Evolutionary conservation across 371 early-diverging fungal species (phyloP).

Genomic region (Funneliformis caledonium): DNA sequence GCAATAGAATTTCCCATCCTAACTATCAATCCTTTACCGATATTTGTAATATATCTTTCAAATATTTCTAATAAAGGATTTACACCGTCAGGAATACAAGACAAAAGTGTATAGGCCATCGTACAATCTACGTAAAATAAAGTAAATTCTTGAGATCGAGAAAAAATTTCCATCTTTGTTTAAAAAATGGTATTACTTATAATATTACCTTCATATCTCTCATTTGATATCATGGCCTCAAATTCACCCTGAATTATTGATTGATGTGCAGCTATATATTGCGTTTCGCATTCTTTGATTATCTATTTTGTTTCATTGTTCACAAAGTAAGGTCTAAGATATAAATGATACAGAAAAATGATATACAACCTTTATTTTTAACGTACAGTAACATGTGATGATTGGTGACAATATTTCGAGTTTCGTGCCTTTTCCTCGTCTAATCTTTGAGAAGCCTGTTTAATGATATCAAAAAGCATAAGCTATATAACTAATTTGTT

Average conservation of each 20-base stretch:
- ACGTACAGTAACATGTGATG: slow-evolving; percentile 64
- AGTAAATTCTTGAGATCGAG: not conserved
- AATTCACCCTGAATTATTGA: slow-evolving; percentile 72
- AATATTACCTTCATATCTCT: slow-evolving; percentile 62
- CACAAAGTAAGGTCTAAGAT: not conserved
- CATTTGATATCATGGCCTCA: slow-evolving; percentile 68
- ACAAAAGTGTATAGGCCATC: slow-evolving; percentile 71
- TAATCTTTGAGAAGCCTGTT: slow-evolving; percentile 55
- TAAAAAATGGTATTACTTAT: not conserved
- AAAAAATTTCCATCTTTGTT: not conserved
- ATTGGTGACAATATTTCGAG: slow-evolving; percentile 66
- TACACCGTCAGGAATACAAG: slow-evolving; percentile 68
- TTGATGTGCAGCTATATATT: slow-evolving; percentile 75
- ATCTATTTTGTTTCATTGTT: slow-evolving; percentile 45
- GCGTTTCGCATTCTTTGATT: slow-evolving; percentile 75
- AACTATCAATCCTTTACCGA: slow-evolving; percentile 63
- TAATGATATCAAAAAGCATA: slow-evolving; percentile 2
- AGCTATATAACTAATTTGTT: not conserved
- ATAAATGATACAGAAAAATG: not conserved
- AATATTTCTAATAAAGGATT: slow-evolving; percentile 64
- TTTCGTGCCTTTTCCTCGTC: slow-evolving; percentile 63
- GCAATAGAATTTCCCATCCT: slow-evolving; percentile 57
- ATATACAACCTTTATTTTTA: not conserved
- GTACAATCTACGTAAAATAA: slow-evolving; percentile 64
- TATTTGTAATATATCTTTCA: slow-evolving; percentile 64